Evolutionary conservation across 768 basidiomycete genomes (phyloP), one percentile per base, ranked within the genome.

Genomic region (Neoboletus brunneissimus): DNA sequence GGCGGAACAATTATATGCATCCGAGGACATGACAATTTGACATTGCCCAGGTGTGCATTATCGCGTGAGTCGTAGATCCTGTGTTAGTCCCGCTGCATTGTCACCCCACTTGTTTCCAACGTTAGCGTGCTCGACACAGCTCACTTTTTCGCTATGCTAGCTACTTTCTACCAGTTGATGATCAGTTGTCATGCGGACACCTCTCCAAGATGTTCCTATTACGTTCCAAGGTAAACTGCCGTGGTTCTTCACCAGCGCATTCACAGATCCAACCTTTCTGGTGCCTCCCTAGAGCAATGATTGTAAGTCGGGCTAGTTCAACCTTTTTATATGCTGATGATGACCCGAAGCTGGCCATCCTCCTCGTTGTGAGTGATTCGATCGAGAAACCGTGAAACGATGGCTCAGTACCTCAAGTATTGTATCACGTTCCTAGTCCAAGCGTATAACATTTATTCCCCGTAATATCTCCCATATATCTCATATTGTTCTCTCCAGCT

Each of bases 391-490:
- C n/a, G n/a, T 27, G 25, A 3, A 25, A 25, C 5, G 4, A 22
- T 13, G 29, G 15, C 43, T 58, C 20, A 58, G 7, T 29, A 29
- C n/a, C n/a, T 29, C 34, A 35, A 62, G 60, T 49, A 41, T n/a
- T 34, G 16, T 15, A 34, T 65, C 47, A 50, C 64, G 0, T 65
- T 60, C 48, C 22, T 55, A 13, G 61, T 65, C 8, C 61, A 65
- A 46, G 38, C 32, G 64, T 65, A 55, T 32, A 12, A 27, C 11
- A 20, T 13, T 9, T 16, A 40, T 48, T 9, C 25, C 44, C 25
- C 32, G 18, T 12, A 0, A 15, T 27, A 29, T 27, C 18, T 29
- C 9, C 2, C 13, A 6, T 44, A 4, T 34, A 23, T 42, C 51
- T 48, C 13, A 52, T 27, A 4, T 1, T 2, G 13, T 22, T 22